Evolutionary conservation across 192 early-diverging fungal genomes (phyloP).

Genomic region (Backusella sp.): DNA sequence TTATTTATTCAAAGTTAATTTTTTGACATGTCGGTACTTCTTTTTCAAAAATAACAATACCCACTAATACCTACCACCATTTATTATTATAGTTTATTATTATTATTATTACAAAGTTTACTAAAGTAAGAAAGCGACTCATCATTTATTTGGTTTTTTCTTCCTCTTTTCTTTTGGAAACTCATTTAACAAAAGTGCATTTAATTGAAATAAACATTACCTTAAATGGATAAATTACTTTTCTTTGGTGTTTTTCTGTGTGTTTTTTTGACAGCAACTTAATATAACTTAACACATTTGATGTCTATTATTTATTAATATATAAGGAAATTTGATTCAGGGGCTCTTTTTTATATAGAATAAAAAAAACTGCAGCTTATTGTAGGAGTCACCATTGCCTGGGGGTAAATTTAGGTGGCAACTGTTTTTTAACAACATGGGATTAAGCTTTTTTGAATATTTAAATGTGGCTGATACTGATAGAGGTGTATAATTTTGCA

Average conservation of each 20-base stretch:
- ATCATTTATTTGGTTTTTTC: background rate
- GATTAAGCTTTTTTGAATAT: slow-evolving; percentile 1
- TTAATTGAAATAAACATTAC: background rate
- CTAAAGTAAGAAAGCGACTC: background rate
- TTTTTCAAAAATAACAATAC: background rate
- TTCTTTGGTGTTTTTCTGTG: background rate
- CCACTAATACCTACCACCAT: background rate
- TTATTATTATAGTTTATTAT: background rate
- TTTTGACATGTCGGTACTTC: background rate
- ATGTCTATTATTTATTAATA: slow-evolving; percentile 6
- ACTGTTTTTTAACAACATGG: slow-evolving; percentile 3
- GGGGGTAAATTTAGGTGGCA: background rate
- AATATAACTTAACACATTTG: background rate
- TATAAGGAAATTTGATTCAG: background rate
- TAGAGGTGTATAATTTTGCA: background rate
- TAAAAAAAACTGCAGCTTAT: background rate
- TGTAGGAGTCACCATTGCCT: background rate
- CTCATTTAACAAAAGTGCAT: background rate
- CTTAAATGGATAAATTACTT: background rate
- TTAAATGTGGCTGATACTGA: background rate
- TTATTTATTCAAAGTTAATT: background rate
- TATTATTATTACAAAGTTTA: background rate
- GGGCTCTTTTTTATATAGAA: background rate
- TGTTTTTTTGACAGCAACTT: background rate
- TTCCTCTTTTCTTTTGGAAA: background rate